A percentile compares a stretch with the other conserved stretches of the same genome.
phyloP scores from a whole-genome alignment of 805 yeast species.

The baker's yeast (Saccharomyces cerevisiae) region DNA sequence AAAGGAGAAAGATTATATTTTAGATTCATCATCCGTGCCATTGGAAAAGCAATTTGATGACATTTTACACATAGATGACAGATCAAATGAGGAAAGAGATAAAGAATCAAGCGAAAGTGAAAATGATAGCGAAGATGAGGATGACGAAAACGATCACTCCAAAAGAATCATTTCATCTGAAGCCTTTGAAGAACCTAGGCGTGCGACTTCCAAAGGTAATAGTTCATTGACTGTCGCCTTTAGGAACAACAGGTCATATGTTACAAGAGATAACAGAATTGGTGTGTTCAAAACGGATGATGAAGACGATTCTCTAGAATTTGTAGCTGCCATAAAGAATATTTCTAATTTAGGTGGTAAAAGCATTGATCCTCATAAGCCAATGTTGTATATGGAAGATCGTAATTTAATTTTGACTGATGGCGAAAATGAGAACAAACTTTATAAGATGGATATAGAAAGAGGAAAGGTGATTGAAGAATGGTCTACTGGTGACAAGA shows the following conservation, averaged over 20 bases:
- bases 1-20: constrained; percentile 47
- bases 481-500: constrained; percentile 52
- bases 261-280: constrained; percentile 67
- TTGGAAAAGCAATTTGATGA: constrained; percentile 33
- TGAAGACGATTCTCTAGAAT: constrained; percentile 45
- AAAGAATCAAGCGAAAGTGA: constrained; percentile 31
- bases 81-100: constrained; percentile 19
- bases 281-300: constrained; percentile 66
- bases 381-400: constrained; percentile 76
- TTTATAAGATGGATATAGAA: constrained; percentile 72
- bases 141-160: constrained; percentile 31
- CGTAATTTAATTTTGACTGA: constrained; percentile 58
- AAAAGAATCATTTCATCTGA: constrained; percentile 16
- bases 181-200: constrained; percentile 8
- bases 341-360: constrained; percentile 46
- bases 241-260: constrained; percentile 64
- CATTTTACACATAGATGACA: constrained; percentile 22
- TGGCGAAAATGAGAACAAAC: constrained; percentile 33
- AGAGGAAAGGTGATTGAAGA: constrained; percentile 81
- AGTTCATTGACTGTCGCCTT: constrained; percentile 63
- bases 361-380: constrained; percentile 46
- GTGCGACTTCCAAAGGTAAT: constrained; percentile 36
- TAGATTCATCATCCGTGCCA: constrained; percentile 41
- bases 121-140: constrained; percentile 30
- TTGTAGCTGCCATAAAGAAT: constrained; percentile 58